Evolutionary conservation across 2,329 filamentous ascomycete genomes (phyloP), one percentile per base, ranked within the genome.

Genomic region (Plenodomus biglobosus): DNA sequence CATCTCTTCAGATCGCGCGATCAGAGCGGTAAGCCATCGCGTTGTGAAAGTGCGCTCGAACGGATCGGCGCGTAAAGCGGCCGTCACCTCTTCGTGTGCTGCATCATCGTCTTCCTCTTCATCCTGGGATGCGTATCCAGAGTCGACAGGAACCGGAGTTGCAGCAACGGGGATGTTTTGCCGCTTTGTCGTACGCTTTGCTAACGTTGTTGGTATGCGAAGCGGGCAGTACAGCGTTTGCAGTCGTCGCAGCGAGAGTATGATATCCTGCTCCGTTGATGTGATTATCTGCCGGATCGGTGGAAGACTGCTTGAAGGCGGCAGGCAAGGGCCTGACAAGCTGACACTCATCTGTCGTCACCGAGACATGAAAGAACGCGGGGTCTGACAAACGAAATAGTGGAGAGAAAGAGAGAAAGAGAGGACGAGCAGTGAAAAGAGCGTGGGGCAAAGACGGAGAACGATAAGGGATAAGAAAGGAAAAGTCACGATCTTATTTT

Each of bases 61-160:
- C 1, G 48, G 57, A 38, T 72, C 68, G 1, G 64, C 62, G 21
- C 69, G 66, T 2, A 72, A 55, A 8, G 60, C 54, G 10, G 62
- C 56, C 24, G 60, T 57, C 41, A 61, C 53, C 40, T 69, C 62
- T 38, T 67, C 58, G 8, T 46, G 22, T 27, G 44, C 51, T 15
- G 49, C 48, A 2, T 59, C 51, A 34, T 55, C 58, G 30, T 60
- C 55, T 24, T 66, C 67, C 30, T 65, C 59, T 30, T 69, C 66
- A 30, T 68, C 64, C 21, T 62, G 53, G 8, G 69, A 71, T 7
- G 54, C 68, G 37, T 72, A 72, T 39, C 69, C 69, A 21, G 69
- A 72, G 40, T 72, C 69, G 1, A 58, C 63, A 3, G 55, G 61
- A 10, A 48, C 37, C 8, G 61, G 61, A 13, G 59, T 62, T n/a